These are phyloP conservation scores for Exidia glandulosa DNA, from an alignment of 768 basidiomycete genomes.

Conservation along the genomic window DNA sequence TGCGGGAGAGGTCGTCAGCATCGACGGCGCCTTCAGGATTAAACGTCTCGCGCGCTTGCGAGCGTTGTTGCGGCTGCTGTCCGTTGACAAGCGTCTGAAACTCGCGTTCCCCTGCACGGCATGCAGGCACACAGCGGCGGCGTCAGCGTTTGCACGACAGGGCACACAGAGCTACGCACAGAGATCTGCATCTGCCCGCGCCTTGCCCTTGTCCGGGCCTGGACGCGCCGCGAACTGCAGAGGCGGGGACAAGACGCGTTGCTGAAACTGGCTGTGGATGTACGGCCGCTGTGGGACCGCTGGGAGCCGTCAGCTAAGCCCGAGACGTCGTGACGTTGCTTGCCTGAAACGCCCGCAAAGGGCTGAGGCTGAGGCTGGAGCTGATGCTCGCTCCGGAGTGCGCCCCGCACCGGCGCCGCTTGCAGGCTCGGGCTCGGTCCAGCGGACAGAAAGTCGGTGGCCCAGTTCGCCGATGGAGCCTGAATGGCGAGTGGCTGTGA, in stretches of 20 bases:
- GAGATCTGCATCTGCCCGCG: neutral
- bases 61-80: slow-evolving; percentile 12
- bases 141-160: slow-evolving; percentile 15
- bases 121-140: neutral
- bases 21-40: slow-evolving; percentile 19
- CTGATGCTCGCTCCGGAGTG: no score
- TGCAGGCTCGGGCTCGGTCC: neutral
- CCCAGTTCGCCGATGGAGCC: slow-evolving; percentile 5
- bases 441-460: neutral
- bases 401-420: neutral
- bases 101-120: slow-evolving; percentile 8
- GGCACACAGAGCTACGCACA: neutral
- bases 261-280: neutral
- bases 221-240: neutral
- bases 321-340: neutral
- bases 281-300: neutral
- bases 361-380: neutral
- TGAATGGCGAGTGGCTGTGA: slow-evolving; percentile 30
- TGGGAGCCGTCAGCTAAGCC: neutral
- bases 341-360: neutral
- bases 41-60: slow-evolving; percentile 7
- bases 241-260: neutral
- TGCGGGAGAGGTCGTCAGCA: slow-evolving; percentile 64
- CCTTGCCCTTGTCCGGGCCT: slow-evolving; percentile 1
- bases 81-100: slow-evolving; percentile 15